These are phyloP conservation scores for Cyberlindnera lachancei DNA, from an alignment of 805 yeast genomes.

Conservation along the genomic window DNA sequence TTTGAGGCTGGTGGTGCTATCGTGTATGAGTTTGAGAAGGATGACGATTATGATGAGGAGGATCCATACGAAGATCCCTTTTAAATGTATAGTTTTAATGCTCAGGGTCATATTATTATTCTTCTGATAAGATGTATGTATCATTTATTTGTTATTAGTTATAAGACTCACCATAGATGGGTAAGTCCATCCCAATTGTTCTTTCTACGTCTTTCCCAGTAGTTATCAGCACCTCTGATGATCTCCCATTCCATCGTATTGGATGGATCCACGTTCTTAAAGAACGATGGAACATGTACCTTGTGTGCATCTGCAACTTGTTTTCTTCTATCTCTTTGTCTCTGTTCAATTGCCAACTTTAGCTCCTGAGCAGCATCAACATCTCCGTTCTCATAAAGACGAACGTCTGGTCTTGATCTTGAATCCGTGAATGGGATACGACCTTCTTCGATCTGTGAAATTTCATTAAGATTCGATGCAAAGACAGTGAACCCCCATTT, in stretches of 20 bases:
- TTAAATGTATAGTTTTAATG: conserved; percentile 29
- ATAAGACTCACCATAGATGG: conserved; percentile 54
- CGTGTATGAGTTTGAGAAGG: conserved; percentile 91
- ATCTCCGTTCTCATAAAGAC: conserved; percentile 60
- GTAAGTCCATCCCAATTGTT: conserved; percentile 53
- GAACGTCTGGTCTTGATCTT: conserved; percentile 81
- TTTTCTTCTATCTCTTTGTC: conserved; percentile 72
- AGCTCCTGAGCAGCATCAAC: conserved; percentile 63
- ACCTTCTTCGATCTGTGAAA: conserved; percentile 62
- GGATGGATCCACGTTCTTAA: conserved; percentile 29
- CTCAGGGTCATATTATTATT: no score
- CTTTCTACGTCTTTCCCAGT: conserved; percentile 72
- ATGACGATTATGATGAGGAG: conserved; percentile 96
- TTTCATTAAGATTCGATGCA: conserved; percentile 74
- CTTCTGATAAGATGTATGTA: no score
- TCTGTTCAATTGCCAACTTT: conserved; percentile 67
- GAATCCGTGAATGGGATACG: conserved; percentile 80
- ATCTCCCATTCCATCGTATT: conserved; percentile 39
- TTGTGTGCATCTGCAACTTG: conserved; percentile 38
- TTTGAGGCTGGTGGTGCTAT: conserved; percentile 86
- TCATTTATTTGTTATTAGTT: no score
- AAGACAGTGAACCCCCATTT: conserved; percentile 85
- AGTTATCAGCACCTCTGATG: conserved; percentile 51
- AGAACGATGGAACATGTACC: conserved; percentile 54
- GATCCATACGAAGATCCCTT: conserved; percentile 98